Evolutionary conservation across 306 rosid species (phyloP).

Genomic region (Corylus heterophylla): DNA sequence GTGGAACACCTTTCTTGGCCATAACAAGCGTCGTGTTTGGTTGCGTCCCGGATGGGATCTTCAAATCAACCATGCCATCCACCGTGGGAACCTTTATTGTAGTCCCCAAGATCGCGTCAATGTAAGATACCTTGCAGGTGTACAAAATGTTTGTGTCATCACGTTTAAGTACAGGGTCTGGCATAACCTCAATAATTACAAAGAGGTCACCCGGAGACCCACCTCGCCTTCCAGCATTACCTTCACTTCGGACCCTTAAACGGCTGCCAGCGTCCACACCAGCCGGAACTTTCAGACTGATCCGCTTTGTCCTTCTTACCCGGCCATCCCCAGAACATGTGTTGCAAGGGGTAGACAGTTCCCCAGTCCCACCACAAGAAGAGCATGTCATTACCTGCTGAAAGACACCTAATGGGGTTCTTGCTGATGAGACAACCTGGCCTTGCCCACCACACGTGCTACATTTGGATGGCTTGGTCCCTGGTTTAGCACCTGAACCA

Average conservation of each 20-base stretch:
- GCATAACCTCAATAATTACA: conserved; percentile 81
- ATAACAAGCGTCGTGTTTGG: conserved; percentile 94
- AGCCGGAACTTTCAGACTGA: conserved; percentile 92
- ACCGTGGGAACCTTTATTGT: conserved; percentile 88
- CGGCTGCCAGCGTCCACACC: conserved; percentile 99
- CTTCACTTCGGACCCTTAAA: conserved; percentile 92
- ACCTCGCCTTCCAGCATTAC: conserved; percentile 88
- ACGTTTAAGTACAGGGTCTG: conserved; percentile 90
- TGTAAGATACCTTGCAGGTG: conserved; percentile 83
- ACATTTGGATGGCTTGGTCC: conserved; percentile 79
- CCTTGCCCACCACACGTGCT: conserved; percentile 98
- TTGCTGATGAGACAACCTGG: conserved; percentile 81
- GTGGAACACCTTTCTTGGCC: conserved; percentile 95
- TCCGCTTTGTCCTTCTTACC: conserved; percentile 85
- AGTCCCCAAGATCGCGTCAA: conserved; percentile 91
- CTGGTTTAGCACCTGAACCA: conserved; percentile 96
- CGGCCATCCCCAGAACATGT: conserved; percentile 97
- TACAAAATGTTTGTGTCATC: conserved; percentile 90
- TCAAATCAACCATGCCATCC: conserved; percentile 79
- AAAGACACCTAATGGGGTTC: conserved; percentile 96
- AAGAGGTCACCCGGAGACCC: conserved; percentile 94
- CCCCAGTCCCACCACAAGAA: conserved; percentile 86
- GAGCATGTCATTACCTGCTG: conserved; percentile 99
- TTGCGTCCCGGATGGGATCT: conserved; percentile 79
- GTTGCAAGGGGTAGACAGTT: conserved; percentile 81